phyloP scores from a whole-genome alignment of 2,329 filamentous ascomycete species.

The Trichoderma oligosporum region DNA sequence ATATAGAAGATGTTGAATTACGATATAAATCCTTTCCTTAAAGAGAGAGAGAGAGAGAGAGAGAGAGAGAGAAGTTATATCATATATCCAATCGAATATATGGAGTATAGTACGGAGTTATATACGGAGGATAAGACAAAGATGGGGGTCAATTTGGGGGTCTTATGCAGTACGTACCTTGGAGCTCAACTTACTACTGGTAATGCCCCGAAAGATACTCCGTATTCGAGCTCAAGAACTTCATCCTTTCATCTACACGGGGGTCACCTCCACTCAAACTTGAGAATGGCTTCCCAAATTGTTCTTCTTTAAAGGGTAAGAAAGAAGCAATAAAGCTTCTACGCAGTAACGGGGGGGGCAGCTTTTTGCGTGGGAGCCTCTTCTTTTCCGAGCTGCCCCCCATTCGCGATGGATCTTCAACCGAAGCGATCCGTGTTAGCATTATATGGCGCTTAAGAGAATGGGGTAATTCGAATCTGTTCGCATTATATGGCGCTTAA shows the following conservation, averaged over 20 bases:
- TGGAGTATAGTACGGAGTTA: no score
- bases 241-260: not conserved
- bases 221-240: not conserved
- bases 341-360: no score
- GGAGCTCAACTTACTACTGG: no score
- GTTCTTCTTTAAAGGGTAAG: not conserved
- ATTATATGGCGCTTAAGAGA: not conserved
- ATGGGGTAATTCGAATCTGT: constrained; percentile 9
- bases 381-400: not conserved
- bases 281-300: not conserved
- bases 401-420: constrained; percentile 9
- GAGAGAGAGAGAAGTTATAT: no score
- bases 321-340: not conserved
- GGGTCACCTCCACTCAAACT: not conserved
- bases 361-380: not conserved
- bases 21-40: no score
- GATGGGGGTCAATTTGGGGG: no score
- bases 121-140: no score
- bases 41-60: no score
- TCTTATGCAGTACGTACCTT: no score
- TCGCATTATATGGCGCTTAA: not conserved
- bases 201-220: no score
- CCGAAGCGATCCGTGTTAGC: not conserved
- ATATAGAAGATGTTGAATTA: no score
- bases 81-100: no score